Conservation (phyloP, 169 alveolate species). For the Eimeria acervulina region DNA sequence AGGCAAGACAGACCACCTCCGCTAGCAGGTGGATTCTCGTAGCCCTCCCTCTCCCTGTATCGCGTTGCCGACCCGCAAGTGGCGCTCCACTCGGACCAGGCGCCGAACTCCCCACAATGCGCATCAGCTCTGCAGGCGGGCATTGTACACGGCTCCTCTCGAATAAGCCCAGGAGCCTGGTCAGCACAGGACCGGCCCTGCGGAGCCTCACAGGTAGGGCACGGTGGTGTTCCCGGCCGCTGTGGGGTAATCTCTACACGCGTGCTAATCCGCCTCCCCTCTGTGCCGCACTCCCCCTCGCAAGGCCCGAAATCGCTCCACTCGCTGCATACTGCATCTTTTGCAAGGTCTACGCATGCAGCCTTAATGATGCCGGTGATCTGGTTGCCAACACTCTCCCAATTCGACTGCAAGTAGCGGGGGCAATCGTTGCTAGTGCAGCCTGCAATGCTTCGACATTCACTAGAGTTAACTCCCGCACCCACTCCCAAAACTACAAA, state of each 20-base stretch:
- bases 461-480: neutral
- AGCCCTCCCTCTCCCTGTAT: slow-evolving; percentile 3
- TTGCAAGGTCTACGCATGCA: slow-evolving; percentile 79
- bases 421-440: slow-evolving; percentile 12
- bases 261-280: slow-evolving; percentile 79
- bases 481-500: slow-evolving; percentile 73
- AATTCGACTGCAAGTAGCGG: slow-evolving; percentile 55
- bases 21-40: slow-evolving; percentile 59
- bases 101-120: slow-evolving; percentile 66
- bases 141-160: slow-evolving; percentile 33
- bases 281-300: slow-evolving; percentile 84
- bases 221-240: slow-evolving; percentile 77
- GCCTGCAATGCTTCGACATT: slow-evolving; percentile 73
- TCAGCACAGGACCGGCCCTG: slow-evolving; percentile 77
- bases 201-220: slow-evolving; percentile 75
- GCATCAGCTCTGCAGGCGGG: slow-evolving; percentile 70
- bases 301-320: slow-evolving; percentile 87
- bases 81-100: slow-evolving; percentile 74
- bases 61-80: slow-evolving; percentile 80
- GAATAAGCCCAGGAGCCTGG: slow-evolving; percentile 65
- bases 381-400: slow-evolving; percentile 28
- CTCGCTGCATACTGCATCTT: slow-evolving; percentile 83
- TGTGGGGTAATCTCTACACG: slow-evolving; percentile 77
- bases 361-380: slow-evolving; percentile 25
- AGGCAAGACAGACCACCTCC: slow-evolving; percentile 79